Evolutionary conservation across 768 basidiomycete species (phyloP).

Genomic region (Agrocybe pediades): DNA sequence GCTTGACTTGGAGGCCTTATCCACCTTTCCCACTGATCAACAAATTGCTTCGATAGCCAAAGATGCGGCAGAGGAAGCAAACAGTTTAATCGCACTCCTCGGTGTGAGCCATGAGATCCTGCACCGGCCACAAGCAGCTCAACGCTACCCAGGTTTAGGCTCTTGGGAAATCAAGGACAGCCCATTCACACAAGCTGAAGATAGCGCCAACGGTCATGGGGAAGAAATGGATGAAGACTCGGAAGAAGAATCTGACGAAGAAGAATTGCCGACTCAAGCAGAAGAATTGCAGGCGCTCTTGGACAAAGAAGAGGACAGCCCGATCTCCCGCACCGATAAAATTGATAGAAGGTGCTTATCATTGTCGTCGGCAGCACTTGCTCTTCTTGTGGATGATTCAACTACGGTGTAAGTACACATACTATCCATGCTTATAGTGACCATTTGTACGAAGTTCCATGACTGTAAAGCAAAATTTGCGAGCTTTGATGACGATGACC

Average conservation of each 20-base stretch:
- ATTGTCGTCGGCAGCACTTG: background rate
- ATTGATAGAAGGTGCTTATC: background rate
- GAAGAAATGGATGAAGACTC: too few relatives aligned
- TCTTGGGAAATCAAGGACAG: too few relatives aligned
- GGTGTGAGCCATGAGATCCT: background rate
- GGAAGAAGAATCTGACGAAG: background rate
- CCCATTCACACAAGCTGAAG: too few relatives aligned
- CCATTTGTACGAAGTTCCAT: background rate
- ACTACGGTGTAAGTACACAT: background rate
- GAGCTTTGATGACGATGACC: background rate
- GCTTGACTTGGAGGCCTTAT: constrained; percentile 9
- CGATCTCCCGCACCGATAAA: background rate
- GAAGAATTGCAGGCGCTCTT: constrained; percentile 10
- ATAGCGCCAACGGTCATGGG: too few relatives aligned
- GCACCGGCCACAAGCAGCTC: background rate
- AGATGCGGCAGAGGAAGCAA: background rate
- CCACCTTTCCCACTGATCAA: background rate
- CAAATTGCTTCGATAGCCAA: background rate
- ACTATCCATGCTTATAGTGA: background rate
- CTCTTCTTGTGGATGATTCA: background rate
- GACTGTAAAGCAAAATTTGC: background rate
- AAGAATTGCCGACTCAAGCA: background rate
- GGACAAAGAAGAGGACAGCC: background rate
- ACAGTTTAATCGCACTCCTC: background rate
- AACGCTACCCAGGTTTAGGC: too few relatives aligned